Evolutionary conservation across 2,329 filamentous ascomycete species (phyloP).

Genomic region (Arthroderma sp.): DNA sequence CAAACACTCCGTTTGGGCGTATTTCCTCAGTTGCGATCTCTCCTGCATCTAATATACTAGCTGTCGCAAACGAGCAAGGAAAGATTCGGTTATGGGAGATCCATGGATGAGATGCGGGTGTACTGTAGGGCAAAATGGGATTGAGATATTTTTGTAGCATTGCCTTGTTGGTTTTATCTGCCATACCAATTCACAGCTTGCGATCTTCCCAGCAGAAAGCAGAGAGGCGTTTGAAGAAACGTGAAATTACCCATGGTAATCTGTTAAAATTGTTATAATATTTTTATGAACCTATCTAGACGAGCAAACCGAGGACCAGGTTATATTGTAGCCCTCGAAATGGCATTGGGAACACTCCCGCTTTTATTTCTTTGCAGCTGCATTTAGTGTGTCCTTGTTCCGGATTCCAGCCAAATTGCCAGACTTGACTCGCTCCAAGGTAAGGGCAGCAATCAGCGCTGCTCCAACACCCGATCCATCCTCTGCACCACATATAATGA

Average conservation of each 20-base stretch:
- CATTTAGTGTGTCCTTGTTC: conserved; percentile 28
- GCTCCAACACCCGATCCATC: conserved; percentile 96
- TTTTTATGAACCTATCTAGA: no score
- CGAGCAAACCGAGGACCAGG: no score
- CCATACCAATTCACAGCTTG: no score
- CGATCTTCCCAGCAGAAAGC: no score
- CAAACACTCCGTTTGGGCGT: conserved; percentile 72
- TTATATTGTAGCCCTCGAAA: no score
- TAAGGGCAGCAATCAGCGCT: conserved; percentile 72
- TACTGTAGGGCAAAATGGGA: not conserved
- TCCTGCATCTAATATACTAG: conserved; percentile 53
- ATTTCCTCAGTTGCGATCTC: conserved; percentile 63
- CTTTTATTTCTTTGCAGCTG: no score
- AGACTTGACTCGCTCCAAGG: conserved; percentile 47
- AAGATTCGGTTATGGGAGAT: conserved; percentile 90
- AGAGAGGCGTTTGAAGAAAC: no score
- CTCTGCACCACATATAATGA: conserved; percentile 80
- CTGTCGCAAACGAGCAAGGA: conserved; percentile 77
- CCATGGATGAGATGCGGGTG: conserved; percentile 38
- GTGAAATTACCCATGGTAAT: no score
- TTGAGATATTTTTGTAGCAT: no score
- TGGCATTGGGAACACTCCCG: no score
- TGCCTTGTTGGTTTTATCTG: no score
- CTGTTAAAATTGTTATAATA: no score
- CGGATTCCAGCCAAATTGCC: conserved; percentile 47